Percentiles rank a stretch among this genome's conserved stretches.
phyloP scores from a whole-genome alignment of 306 rosid species.

The Casuarina equisetifolia region DNA sequence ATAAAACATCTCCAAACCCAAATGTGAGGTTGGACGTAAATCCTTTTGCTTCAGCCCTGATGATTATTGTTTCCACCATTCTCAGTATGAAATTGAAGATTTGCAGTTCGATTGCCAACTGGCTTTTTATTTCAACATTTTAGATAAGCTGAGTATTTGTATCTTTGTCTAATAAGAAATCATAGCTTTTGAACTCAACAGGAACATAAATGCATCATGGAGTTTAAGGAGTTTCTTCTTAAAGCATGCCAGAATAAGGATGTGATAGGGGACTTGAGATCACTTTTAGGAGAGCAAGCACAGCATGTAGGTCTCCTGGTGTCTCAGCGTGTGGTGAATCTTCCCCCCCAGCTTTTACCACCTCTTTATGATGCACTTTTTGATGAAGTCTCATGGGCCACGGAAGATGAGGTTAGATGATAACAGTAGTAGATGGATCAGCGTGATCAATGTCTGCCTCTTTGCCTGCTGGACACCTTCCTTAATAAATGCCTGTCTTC shows the following conservation, averaged over 20 bases:
- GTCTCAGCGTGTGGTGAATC: slow-evolving; percentile 74
- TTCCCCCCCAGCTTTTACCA: slow-evolving; percentile 83
- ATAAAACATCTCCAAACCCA: neutral
- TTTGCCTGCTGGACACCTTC: slow-evolving; percentile 16
- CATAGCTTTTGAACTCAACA: slow-evolving; percentile 26
- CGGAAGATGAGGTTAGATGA: slow-evolving; percentile 90
- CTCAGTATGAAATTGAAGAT: neutral
- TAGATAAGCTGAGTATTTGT: neutral
- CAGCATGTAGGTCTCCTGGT: slow-evolving; percentile 63
- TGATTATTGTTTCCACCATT: neutral
- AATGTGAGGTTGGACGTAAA: neutral
- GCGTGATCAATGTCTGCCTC: slow-evolving; percentile 21
- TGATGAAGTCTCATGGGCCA: slow-evolving; percentile 86
- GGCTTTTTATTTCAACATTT: slow-evolving; percentile 14
- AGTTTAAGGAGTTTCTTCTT: slow-evolving; percentile 57
- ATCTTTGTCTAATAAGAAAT: neutral
- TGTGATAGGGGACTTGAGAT: slow-evolving; percentile 41
- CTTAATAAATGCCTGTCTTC: slow-evolving; percentile 20
- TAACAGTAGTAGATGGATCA: slow-evolving; percentile 23
- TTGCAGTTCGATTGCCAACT: slow-evolving; percentile 10
- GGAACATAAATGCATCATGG: slow-evolving; percentile 61
- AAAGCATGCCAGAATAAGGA: slow-evolving; percentile 51
- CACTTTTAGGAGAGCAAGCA: slow-evolving; percentile 59
- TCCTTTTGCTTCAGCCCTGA: slow-evolving; percentile 2
- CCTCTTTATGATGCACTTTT: slow-evolving; percentile 82